Conservation (phyloP, 108 stramenopile genomes). For the Nitzschia putrida region DNA sequence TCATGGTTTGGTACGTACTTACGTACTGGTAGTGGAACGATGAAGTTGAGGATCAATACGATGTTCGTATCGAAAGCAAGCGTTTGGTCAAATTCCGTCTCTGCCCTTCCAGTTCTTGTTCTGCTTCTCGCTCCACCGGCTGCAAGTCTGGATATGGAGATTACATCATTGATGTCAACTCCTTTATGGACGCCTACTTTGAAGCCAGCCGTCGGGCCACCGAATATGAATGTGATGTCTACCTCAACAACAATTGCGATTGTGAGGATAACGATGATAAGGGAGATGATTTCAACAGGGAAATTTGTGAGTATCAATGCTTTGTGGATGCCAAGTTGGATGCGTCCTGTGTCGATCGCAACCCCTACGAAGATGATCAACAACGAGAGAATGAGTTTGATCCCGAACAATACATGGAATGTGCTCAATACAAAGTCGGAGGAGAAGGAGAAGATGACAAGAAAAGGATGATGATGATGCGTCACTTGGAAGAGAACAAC, state of each 20-base stretch:
- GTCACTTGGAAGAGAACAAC: slow-evolving; percentile 19
- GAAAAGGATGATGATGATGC: too few species aligned
- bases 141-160: slow-evolving; percentile 72
- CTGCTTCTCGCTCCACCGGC: slow-evolving; percentile 54
- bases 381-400: slow-evolving; percentile 19
- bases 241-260: slow-evolving; percentile 45
- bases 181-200: slow-evolving; percentile 68
- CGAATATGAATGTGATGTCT: slow-evolving; percentile 56
- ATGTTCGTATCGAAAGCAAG: slow-evolving; percentile 67
- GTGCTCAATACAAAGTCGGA: slow-evolving; percentile 23
- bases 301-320: slow-evolving; percentile 65
- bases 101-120: slow-evolving; percentile 65
- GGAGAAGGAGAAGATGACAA: slow-evolving; percentile 17
- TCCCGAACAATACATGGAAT: slow-evolving; percentile 36
- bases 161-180: slow-evolving; percentile 81
- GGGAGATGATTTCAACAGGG: slow-evolving; percentile 41
- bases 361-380: slow-evolving; percentile 58
- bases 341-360: slow-evolving; percentile 50
- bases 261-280: slow-evolving; percentile 47
- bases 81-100: slow-evolving; percentile 81
- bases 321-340: slow-evolving; percentile 56
- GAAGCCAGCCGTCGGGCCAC: slow-evolving; percentile 44
- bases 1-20: too few species aligned
- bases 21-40: slow-evolving; percentile 56
- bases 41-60: slow-evolving; percentile 59